These are phyloP conservation scores for Stephania cephalantha DNA, from an alignment of 164 flowering plant genomes.

Conservation along the genomic window DNA sequence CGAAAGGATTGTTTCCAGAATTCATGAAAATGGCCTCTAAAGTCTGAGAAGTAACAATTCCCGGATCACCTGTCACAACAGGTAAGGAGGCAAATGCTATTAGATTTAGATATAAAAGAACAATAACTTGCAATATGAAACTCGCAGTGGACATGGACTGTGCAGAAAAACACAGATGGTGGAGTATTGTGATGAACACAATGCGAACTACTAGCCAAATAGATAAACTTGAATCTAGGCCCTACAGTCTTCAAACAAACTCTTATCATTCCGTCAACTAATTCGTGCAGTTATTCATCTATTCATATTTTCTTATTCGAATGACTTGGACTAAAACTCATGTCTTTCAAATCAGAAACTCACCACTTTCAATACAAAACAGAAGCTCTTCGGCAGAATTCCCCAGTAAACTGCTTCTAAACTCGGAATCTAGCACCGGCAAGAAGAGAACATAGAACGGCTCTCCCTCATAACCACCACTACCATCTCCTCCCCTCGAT, in stretches of 20 bases:
- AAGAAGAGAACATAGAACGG: constrained; percentile 40
- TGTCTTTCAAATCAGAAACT: background rate
- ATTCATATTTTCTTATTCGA: too few species aligned
- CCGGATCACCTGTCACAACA: constrained; percentile 45
- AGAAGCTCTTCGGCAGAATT: constrained; percentile 47
- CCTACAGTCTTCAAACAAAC: background rate
- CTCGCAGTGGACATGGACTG: background rate
- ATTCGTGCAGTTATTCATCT: too few species aligned
- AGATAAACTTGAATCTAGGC: background rate
- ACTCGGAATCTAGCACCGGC: constrained; percentile 56
- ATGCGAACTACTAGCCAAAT: background rate
- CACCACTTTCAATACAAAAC: constrained; percentile 61
- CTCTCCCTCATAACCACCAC: constrained; percentile 15
- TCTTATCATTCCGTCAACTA: background rate
- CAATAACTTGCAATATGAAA: background rate
- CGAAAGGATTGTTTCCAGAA: constrained; percentile 49
- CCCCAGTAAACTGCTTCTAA: constrained; percentile 63
- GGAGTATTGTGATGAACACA: background rate
- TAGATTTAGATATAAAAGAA: background rate
- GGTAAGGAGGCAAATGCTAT: constrained; percentile 3
- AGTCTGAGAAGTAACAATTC: constrained; percentile 32
- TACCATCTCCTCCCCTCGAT: constrained; percentile 24
- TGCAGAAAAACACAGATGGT: background rate
- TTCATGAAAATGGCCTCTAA: constrained; percentile 48
- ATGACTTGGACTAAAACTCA: background rate